Percentiles rank a stretch among this genome's conserved stretches.
Evolutionary conservation across 257 asterid species (phyloP).

Genomic region (Vinca minor): DNA sequence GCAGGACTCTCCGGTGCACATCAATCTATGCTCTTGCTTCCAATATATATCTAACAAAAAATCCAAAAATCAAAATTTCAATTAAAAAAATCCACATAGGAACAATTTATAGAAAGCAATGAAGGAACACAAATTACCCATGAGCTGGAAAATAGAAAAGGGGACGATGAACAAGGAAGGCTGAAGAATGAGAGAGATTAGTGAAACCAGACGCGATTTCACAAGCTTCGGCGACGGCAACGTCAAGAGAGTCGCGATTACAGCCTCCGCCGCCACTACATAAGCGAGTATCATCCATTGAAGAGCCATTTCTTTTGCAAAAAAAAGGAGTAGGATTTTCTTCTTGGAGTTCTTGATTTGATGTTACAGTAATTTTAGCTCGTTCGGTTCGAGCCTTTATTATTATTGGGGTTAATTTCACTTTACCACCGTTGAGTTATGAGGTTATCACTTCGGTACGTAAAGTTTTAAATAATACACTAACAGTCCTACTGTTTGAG

Average conservation of each 20-base stretch:
- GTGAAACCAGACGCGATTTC: conserved; percentile 52
- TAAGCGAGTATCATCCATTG: conserved; percentile 75
- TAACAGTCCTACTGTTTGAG: too few relatives aligned
- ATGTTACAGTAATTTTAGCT: too few relatives aligned
- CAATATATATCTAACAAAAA: conserved; percentile 70
- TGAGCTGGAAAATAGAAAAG: conserved; percentile 81
- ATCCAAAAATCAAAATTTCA: neutral
- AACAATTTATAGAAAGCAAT: neutral
- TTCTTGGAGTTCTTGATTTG: too few relatives aligned
- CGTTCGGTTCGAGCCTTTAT: too few relatives aligned
- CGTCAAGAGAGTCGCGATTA: conserved; percentile 53
- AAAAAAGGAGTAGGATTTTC: too few relatives aligned
- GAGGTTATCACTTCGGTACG: too few relatives aligned
- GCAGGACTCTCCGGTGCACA: conserved; percentile 77
- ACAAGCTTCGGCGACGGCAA: conserved; percentile 68
- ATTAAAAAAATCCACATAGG: neutral
- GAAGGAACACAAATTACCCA: conserved; percentile 34
- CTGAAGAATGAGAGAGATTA: conserved; percentile 61
- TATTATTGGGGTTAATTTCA: too few relatives aligned
- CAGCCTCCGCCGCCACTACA: conserved; percentile 84
- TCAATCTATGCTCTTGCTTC: conserved; percentile 83
- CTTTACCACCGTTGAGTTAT: too few relatives aligned
- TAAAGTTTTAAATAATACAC: too few relatives aligned
- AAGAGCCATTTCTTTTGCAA: conserved; percentile 47
- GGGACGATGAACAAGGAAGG: conserved; percentile 77